Percentiles rank a stretch among this genome's conserved stretches.
phyloP scores from a whole-genome alignment of 2,329 filamentous ascomycete genomes.

The Aspergillus arachidicola region DNA sequence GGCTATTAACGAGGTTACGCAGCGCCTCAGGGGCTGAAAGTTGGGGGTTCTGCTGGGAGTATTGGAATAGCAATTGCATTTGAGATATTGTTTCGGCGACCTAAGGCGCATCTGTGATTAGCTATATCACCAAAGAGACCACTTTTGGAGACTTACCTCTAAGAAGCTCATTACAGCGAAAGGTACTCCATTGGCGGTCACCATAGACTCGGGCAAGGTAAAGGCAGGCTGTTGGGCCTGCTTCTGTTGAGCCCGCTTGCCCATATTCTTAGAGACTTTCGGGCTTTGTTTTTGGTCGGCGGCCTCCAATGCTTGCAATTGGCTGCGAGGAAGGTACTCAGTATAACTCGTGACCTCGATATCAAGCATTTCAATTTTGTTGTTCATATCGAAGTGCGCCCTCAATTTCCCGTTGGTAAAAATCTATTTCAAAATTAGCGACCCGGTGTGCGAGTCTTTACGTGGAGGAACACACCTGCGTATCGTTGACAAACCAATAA shows the following conservation, averaged over 20 bases:
- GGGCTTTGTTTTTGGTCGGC: conserved; percentile 60
- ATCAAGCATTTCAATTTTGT: conserved; percentile 83
- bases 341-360: conserved; percentile 76
- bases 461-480: conserved; percentile 65
- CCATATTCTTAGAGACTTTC: conserved; percentile 59
- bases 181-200: conserved; percentile 58
- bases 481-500: conserved; percentile 84
- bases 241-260: conserved; percentile 55
- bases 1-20: conserved; percentile 52
- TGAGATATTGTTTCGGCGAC: conserved; percentile 66
- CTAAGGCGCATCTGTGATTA: conserved; percentile 38
- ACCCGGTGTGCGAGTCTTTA: background rate
- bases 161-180: conserved; percentile 61
- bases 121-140: background rate
- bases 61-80: conserved; percentile 64
- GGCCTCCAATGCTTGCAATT: conserved; percentile 52
- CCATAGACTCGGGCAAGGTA: conserved; percentile 46
- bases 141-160: conserved; percentile 53
- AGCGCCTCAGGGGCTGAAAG: conserved; percentile 60
- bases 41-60: conserved; percentile 55
- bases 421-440: conserved; percentile 53
- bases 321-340: conserved; percentile 77
- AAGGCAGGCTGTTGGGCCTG: conserved; percentile 47
- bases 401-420: conserved; percentile 76
- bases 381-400: conserved; percentile 75